phyloP scores from a whole-genome alignment of 139 green algal genomes.

The Coccomyxa sp. region DNA sequence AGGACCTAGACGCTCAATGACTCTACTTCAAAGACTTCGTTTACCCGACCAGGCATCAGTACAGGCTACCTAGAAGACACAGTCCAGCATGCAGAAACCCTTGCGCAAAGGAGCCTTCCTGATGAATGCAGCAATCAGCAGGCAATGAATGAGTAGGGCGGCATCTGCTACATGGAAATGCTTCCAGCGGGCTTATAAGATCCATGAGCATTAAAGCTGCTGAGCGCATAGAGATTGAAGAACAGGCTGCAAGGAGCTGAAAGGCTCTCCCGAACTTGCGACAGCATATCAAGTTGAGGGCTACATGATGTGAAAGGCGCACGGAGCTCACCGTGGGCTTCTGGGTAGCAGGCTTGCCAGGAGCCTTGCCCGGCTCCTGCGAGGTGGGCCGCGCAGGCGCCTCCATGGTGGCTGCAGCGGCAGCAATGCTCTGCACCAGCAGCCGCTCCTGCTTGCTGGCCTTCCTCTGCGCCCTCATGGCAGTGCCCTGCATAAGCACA shows the following conservation, averaged over 20 bases:
- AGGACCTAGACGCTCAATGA: background rate
- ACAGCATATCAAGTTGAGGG: background rate
- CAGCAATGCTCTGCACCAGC: too few relatives aligned
- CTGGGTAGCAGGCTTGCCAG: slow-evolving; percentile 3
- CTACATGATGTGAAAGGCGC: too few relatives aligned
- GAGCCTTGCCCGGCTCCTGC: background rate
- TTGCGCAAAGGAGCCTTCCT: too few relatives aligned
- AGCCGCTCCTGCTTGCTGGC: too few relatives aligned
- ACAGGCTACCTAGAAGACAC: background rate
- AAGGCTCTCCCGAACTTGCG: background rate
- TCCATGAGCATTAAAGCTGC: too few relatives aligned
- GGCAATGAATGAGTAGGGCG: background rate
- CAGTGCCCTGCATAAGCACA: too few relatives aligned
- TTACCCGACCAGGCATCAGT: background rate
- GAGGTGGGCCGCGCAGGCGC: background rate
- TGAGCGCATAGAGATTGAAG: background rate
- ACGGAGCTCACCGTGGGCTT: slow-evolving; percentile 60
- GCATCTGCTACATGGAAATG: background rate
- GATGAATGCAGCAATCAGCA: too few relatives aligned
- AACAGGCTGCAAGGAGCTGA: background rate
- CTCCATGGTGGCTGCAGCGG: background rate
- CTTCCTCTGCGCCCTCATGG: too few relatives aligned
- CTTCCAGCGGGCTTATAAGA: too few relatives aligned
- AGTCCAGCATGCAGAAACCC: too few relatives aligned
- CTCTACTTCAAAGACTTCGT: background rate